Evolutionary conservation across 768 basidiomycete genomes (phyloP).

Genomic region (Phylloporus rhodoxanthus): DNA sequence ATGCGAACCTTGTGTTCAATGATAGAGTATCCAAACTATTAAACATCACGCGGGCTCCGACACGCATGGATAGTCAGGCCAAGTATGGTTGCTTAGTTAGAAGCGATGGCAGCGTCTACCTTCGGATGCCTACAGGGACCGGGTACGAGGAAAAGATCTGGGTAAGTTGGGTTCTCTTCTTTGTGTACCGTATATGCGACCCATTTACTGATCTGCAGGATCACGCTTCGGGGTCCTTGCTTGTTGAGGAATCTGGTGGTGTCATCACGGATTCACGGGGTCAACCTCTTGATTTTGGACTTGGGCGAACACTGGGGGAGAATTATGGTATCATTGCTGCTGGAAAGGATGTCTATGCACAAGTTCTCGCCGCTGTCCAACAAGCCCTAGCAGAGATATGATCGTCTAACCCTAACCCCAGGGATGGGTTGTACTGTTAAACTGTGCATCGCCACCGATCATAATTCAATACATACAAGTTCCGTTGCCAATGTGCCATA

Average conservation of each 20-base stretch:
- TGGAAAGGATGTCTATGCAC: slow-evolving; percentile 60
- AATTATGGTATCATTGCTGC: slow-evolving; percentile 89
- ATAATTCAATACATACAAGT: not conserved
- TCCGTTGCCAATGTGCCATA: too few species aligned
- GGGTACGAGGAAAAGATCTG: slow-evolving; percentile 96
- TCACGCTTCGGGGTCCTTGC: slow-evolving; percentile 80
- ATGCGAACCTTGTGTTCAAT: slow-evolving; percentile 86
- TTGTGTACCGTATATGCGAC: too few species aligned
- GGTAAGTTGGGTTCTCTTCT: slow-evolving; percentile 39
- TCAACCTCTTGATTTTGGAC: slow-evolving; percentile 71
- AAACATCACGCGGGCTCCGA: slow-evolving; percentile 56
- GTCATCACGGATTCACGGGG: slow-evolving; percentile 83
- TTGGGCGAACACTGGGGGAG: slow-evolving; percentile 77
- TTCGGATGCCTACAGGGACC: slow-evolving; percentile 70
- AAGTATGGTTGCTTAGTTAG: slow-evolving; percentile 86
- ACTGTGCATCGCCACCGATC: not conserved
- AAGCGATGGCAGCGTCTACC: slow-evolving; percentile 79
- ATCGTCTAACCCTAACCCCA: not conserved
- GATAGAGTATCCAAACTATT: slow-evolving; percentile 63
- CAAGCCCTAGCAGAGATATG: slow-evolving; percentile 38
- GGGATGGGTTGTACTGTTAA: not conserved
- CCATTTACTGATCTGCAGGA: slow-evolving; percentile 45
- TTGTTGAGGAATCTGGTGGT: slow-evolving; percentile 88
- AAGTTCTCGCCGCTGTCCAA: slow-evolving; percentile 71
- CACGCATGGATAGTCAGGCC: slow-evolving; percentile 93